These are phyloP conservation scores for Citrullus mucosospermus DNA, from an alignment of 306 rosid species.

Conservation along the genomic window DNA sequence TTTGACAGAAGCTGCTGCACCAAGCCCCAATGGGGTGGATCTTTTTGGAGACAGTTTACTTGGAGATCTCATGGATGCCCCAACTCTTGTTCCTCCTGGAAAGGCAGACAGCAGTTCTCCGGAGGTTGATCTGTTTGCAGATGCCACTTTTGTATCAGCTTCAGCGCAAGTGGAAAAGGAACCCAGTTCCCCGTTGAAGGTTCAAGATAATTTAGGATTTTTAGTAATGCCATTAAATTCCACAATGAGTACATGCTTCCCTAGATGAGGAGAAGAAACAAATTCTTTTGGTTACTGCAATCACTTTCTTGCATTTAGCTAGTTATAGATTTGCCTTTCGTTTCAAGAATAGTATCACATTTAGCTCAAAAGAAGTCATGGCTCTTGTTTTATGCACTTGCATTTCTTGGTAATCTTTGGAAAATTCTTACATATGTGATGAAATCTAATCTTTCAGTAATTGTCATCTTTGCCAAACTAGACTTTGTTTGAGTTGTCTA, in stretches of 20 bases:
- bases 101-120: slow-evolving; percentile 33
- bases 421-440: not conserved
- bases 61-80: slow-evolving; percentile 85
- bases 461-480: not conserved
- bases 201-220: slow-evolving; percentile 6
- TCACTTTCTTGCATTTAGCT: not conserved
- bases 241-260: not conserved
- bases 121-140: slow-evolving; percentile 92
- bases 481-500: not conserved
- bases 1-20: slow-evolving; percentile 54
- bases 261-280: not conserved
- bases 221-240: not conserved
- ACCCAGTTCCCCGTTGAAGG: slow-evolving; percentile 54
- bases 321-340: not conserved
- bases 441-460: not conserved
- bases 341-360: not conserved
- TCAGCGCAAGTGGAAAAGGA: slow-evolving; percentile 40
- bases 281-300: not conserved
- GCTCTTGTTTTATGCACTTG: not conserved
- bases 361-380: not conserved
- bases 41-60: slow-evolving; percentile 70
- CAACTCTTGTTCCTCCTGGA: slow-evolving; percentile 50
- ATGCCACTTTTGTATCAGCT: slow-evolving; percentile 80
- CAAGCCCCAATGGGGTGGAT: slow-evolving; percentile 65
- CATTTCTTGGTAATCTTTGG: not conserved